Evolutionary conservation across 176 grass and related monocot species (phyloP), one percentile per base, ranked within the genome.

Genomic region (Miscanthus lutarioriparius): DNA sequence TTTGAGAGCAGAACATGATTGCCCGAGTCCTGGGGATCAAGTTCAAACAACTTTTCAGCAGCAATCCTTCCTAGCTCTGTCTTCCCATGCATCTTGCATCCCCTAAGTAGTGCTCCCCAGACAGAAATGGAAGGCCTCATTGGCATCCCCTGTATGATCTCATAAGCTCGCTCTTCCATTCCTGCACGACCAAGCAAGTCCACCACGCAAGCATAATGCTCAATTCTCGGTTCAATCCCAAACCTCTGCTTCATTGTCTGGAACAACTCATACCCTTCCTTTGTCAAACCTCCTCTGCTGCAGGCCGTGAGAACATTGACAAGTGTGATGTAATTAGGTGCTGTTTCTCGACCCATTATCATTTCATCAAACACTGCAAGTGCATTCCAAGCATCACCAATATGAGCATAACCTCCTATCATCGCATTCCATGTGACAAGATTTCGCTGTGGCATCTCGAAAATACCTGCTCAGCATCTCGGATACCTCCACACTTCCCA

Each of bases 141-240:
- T 26, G 91, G 83, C 94, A 97, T 97, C 41, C 72, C 33, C 25
- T 91, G 91, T 79, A 94, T 94, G 91, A 97, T 75, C 53, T 89
- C 90, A 74, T 97, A 97, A 79, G 94, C 91, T 16, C 14, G 75
- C 62, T 97, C 94, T 75, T 85, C 94, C 87, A 94, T 90, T 39
- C 94, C 94, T 43, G 92, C 92, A n/a, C 90, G 88, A 20, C 88
- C 92, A 66, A 97, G 86, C 72, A 94, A 89, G 75, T 97, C 94
- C 12, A 97, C 94, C 64, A 92, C 73, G 48, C 94, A 94, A 33
- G 94, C 90, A 83, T 94, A 97, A 61, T 97, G 94, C 83, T 97
- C 94, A 10, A 40, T 83, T 23, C 83, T 67, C 11, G 92, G 89
- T 19, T 92, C 83, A 53, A 97, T 94, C 81, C 88, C 80, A 72